Base-by-base conservation (phyloP, 2,329 filamentous ascomycete species). In the Dothistroma septosporum region DNA sequence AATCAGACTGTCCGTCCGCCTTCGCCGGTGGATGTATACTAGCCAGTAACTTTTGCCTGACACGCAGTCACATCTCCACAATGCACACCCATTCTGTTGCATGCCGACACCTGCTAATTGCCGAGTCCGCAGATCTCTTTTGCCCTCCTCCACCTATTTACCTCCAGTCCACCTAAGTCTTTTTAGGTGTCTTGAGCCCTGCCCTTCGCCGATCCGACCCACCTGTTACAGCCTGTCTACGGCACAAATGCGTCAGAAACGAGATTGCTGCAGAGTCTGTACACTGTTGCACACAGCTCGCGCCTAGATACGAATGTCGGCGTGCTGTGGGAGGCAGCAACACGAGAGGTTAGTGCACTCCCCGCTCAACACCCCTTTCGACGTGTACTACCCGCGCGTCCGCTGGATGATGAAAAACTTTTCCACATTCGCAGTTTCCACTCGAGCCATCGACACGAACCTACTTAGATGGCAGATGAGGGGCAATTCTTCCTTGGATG, bases 41-140 rank as follows among this genome's bases (percentile, higher is more conserved):
- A 90, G 89, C 89, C 89, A 92, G 89, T 92, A 92, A 87, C 81
- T 78, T 80, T 83, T 86, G 86, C 90, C 89, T 91, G 89, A 91
- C 78, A 69, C 67, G 68, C 67, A 22, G 55, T 64, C 53, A 52
- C 60, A 60, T 61, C 59, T 50, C 28, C 52, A 55, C 53, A 62
- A 19, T 31, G 33, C 55, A 22, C n/a, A 59, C 61, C 62, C 60
- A 49, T 41, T 50, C 56, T 41, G 57, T n/a, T 58, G 33, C 31
- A 52, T 19, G 55, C 44, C 35, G 35, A 28, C 24, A 33, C 50
- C 35, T 54, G 48, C 61, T 61, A 54, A 61, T 48, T 59, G 58
- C 48, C 28, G 53, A 19, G 21, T 47, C 33, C 28, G 44, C 53
- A 47, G 33, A 35, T 32, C 2, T 35, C 19, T 14, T 12, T n/a